A percentile compares a stretch with the other conserved stretches of the same genome.
Conservation (phyloP, 192 early-diverging fungal genomes). For the Umbelopsis sp. region DNA sequence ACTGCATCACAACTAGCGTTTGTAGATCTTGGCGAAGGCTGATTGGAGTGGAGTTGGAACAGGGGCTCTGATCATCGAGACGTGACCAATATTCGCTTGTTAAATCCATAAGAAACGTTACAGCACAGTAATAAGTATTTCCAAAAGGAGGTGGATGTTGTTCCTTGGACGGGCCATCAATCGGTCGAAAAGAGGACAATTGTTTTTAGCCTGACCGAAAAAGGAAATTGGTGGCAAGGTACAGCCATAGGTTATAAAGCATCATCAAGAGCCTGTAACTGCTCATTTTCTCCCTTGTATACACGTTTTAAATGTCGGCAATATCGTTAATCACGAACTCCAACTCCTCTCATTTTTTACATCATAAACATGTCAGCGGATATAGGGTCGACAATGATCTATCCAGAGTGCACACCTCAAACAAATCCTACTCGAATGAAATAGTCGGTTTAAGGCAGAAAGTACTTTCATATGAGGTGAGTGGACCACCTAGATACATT, state of each 20-base stretch:
- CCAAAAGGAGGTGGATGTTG: neutral
- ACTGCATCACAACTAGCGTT: too few species aligned
- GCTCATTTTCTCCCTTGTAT: neutral
- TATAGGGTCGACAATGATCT: conserved; percentile 7
- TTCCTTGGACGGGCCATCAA: neutral
- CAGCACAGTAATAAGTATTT: neutral
- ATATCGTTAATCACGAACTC: neutral
- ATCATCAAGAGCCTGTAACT: neutral
- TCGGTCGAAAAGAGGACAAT: conserved; percentile 4
- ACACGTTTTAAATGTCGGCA: neutral
- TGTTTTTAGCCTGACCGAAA: conserved; percentile 5
- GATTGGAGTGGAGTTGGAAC: too few species aligned
- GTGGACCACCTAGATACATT: neutral
- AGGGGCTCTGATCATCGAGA: too few species aligned
- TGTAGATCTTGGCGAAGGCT: too few species aligned
- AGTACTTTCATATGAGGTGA: neutral
- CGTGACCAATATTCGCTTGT: too few species aligned
- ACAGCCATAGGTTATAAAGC: neutral
- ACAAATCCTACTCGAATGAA: neutral
- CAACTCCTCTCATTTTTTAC: neutral
- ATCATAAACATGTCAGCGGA: neutral
- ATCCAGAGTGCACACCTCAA: neutral
- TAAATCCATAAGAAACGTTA: neutral
- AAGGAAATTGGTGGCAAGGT: neutral
- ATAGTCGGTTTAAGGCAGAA: neutral